Conservation (phyloP, 768 basidiomycete species). For the Tulasnella sp. region DNA sequence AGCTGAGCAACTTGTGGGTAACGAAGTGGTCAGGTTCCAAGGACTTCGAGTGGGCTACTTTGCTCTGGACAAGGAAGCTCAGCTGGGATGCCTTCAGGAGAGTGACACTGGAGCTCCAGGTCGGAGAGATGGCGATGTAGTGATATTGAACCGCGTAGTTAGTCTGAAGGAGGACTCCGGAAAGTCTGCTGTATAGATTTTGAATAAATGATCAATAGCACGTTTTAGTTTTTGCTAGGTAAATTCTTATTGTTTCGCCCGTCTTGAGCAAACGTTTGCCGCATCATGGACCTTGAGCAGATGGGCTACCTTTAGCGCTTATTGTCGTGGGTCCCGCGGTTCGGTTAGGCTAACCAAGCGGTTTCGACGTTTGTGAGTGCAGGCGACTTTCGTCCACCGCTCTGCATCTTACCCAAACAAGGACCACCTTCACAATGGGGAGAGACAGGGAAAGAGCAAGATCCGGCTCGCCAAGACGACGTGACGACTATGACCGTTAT, state of each 20-base stretch:
- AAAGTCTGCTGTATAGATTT: slow-evolving; percentile 41
- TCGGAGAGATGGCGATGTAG: slow-evolving; percentile 63
- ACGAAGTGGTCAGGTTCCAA: slow-evolving; percentile 94
- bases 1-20: slow-evolving; percentile 75
- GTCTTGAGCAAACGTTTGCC: neutral
- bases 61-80: slow-evolving; percentile 81
- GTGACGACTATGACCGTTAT: slow-evolving; percentile 16
- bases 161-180: slow-evolving; percentile 92
- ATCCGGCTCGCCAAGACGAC: slow-evolving; percentile 5
- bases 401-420: neutral
- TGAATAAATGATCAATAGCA: neutral
- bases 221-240: neutral
- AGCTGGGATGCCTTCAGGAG: slow-evolving; percentile 60
- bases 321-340: neutral
- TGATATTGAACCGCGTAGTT: slow-evolving; percentile 89
- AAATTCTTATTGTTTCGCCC: neutral
- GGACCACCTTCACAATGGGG: neutral
- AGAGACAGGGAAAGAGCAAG: slow-evolving; percentile 22
- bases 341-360: neutral
- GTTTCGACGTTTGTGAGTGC: neutral
- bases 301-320: no score
- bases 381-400: neutral
- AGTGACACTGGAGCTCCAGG: slow-evolving; percentile 42
- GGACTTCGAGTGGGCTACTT: slow-evolving; percentile 95
- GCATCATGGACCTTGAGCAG: neutral